A percentile compares a stretch with the other conserved stretches of the same genome.
Conservation (phyloP, 2,329 filamentous ascomycete genomes). For the Fusarium buxicola region DNA sequence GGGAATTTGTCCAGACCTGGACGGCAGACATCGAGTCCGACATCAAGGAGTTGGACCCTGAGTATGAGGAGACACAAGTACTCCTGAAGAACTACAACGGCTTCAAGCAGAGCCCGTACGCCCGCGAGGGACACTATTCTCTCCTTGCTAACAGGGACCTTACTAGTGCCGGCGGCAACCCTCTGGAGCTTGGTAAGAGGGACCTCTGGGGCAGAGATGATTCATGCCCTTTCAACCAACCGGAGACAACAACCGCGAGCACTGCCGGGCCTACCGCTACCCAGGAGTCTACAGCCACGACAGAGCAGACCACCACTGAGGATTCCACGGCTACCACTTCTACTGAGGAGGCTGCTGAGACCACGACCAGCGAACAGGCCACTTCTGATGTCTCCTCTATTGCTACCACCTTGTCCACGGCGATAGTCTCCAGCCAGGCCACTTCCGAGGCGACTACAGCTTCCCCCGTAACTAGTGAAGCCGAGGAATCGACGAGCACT, state of each 20-base stretch:
- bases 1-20: constrained; percentile 17
- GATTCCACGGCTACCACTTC: neutral
- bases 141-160: constrained; percentile 13
- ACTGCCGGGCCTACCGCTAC: neutral
- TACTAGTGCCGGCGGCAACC: neutral
- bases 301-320: neutral
- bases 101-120: constrained; percentile 3
- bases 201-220: constrained; percentile 7
- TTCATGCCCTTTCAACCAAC: constrained; percentile 1
- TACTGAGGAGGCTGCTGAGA: neutral
- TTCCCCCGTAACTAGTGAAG: neutral
- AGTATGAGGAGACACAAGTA: neutral
- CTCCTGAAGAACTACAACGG: neutral
- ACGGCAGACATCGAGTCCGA: neutral
- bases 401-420: constrained; percentile 6
- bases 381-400: neutral
- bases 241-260: neutral
- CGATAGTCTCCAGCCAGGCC: neutral
- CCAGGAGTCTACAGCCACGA: neutral
- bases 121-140: neutral
- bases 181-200: neutral
- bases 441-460: neutral
- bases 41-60: neutral
- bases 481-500: neutral
- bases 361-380: neutral